Base-by-base conservation (phyloP, 2,329 filamentous ascomycete species). In the Magnaporthiopsis rhizophila region DNA sequence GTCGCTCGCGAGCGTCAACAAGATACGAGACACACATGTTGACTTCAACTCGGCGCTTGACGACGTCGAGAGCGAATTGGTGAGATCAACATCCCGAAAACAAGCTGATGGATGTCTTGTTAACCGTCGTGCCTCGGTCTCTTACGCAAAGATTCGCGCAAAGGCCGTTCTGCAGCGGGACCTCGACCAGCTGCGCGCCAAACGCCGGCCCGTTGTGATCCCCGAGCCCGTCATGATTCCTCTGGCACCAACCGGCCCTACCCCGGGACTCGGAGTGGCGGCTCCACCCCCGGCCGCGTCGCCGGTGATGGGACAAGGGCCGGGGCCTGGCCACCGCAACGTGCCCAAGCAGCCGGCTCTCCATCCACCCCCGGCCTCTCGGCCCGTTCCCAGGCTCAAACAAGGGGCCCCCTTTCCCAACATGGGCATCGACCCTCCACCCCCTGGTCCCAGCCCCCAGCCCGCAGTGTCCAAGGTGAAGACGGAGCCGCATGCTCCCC, bases 161-260 rank as follows among this genome's bases (percentile, higher is more conserved):
- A 88, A 86, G 70, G 80, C 84, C 2, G 80, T 84, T 18, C 66
- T 87, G 21, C 73, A 79, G 21, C 79, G 85, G 67, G 85, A 87
- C 67, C 75, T 86, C 9, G 80, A 82, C 53, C 74, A 74, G 45
- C 62, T 77, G 36, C 74, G 72, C 28, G 72, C 69, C n/a, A 69
- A 66, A 66, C 71, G 63, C 68, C 74, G 62, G 70, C 72, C 60
- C 70, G 69, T 34, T 32, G 62, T 50, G 59, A 60, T 13, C 45
- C 71, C 69, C 30, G 65, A 67, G 62, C 67, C 68, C 6, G 62
- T 65, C 24, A 50, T 65, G 24, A 26, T 64, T n/a, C 69, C 64
- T 18, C 71, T 68, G 30, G 69, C 69, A 8, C 68, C 69, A 2
- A 64, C 67, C 0, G 70, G 67, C 1, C 68, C 69, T 1, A 21